phyloP scores from a whole-genome alignment of 805 yeast species.

The Ogataea parapolymorpha region DNA sequence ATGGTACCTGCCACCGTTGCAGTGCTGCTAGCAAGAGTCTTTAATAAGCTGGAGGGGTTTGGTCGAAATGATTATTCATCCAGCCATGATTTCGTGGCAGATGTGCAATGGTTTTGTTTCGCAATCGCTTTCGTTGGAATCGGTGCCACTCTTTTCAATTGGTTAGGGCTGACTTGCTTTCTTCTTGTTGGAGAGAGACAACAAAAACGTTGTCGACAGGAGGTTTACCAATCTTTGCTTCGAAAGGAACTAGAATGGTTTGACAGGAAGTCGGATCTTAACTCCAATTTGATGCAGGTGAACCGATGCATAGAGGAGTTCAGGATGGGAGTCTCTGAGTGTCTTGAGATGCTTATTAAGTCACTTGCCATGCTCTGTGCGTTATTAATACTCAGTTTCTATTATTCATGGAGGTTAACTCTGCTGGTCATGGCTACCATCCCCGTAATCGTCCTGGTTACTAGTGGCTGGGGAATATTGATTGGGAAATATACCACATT shows the following conservation, averaged over 20 bases:
- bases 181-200: constrained; percentile 70
- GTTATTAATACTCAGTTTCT: constrained; percentile 61
- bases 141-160: constrained; percentile 41
- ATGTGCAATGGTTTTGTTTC: constrained; percentile 36
- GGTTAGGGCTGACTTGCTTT: constrained; percentile 62
- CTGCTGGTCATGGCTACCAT: constrained; percentile 69
- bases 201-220: constrained; percentile 51
- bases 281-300: constrained; percentile 63
- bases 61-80: constrained; percentile 32
- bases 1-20: constrained; percentile 59
- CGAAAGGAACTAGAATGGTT: constrained; percentile 55
- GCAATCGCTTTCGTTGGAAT: constrained; percentile 44
- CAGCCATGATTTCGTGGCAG: constrained; percentile 31
- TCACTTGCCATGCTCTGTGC: constrained; percentile 52
- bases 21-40: constrained; percentile 62
- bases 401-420: constrained; percentile 82
- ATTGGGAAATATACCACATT: constrained; percentile 45
- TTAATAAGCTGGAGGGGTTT: constrained; percentile 40
- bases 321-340: constrained; percentile 65
- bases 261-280: constrained; percentile 50
- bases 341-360: constrained; percentile 55
- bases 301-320: constrained; percentile 75
- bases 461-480: constrained; percentile 47
- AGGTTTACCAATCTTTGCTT: constrained; percentile 44
- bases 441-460: constrained; percentile 59